phyloP scores from a whole-genome alignment of 2,329 filamentous ascomycete species.

The Elsinoe perseae region DNA sequence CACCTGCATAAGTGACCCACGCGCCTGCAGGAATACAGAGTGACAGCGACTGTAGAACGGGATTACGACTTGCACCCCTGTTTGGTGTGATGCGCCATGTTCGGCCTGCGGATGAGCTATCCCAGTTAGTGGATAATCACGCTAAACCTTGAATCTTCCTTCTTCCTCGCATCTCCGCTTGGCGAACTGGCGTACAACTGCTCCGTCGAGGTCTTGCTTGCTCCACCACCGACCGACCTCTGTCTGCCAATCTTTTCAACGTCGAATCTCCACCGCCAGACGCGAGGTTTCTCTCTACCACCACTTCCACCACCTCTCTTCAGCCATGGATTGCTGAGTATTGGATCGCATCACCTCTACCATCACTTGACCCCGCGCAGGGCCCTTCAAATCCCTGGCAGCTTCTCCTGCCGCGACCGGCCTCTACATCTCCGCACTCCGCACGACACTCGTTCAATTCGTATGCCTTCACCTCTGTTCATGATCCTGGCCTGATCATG shows the following conservation, averaged over 20 bases:
- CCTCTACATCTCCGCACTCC: background rate
- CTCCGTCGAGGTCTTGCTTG: slow-evolving; percentile 1
- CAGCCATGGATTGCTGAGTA: background rate
- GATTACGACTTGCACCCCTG: background rate
- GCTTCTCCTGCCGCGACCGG: slow-evolving; percentile 10
- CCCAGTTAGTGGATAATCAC: slow-evolving; percentile 4
- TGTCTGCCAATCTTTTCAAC: background rate
- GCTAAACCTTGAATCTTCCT: slow-evolving; percentile 4
- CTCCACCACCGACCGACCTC: slow-evolving; percentile 6
- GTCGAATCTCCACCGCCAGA: background rate
- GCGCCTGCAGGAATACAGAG: background rate
- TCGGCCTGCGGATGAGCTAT: slow-evolving; percentile 6
- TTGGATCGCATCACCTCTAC: background rate
- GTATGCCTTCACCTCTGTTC: background rate
- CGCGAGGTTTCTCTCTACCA: background rate
- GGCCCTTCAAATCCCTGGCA: background rate
- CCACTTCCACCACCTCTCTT: background rate
- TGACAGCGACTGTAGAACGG: slow-evolving; percentile 2
- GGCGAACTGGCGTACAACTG: slow-evolving; percentile 10
- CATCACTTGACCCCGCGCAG: background rate
- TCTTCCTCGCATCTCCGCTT: slow-evolving; percentile 10
- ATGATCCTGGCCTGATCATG: slow-evolving; percentile 11
- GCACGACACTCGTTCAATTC: slow-evolving; percentile 14
- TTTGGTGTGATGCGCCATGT: background rate
- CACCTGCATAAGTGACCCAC: background rate